A percentile compares a stretch with the other conserved stretches of the same genome.
Evolutionary conservation across 495 filamentous ascomycete genomes (phyloP).

Genomic region (Glutinoglossum americanum): DNA sequence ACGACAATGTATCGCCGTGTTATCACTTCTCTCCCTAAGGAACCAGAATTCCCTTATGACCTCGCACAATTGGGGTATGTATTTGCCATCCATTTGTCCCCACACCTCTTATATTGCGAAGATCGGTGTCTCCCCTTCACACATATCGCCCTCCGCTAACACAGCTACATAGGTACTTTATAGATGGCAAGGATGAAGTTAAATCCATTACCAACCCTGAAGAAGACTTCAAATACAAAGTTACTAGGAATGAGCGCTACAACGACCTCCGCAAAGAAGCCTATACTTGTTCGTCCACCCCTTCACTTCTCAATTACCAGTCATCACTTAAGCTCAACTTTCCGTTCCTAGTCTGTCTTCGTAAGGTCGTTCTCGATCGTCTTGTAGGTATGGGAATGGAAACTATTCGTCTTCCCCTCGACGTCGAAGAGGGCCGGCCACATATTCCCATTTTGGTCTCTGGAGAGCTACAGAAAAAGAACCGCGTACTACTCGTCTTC

Average conservation of each 20-base stretch:
- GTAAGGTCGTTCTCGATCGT: slow-evolving; percentile 34
- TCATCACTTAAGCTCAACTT: slow-evolving; percentile 1
- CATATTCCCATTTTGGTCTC: slow-evolving; percentile 49
- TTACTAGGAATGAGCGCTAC: slow-evolving; percentile 45
- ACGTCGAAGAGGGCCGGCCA: slow-evolving; percentile 21
- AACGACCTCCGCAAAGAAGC: slow-evolving; percentile 49
- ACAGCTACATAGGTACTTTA: slow-evolving; percentile 32
- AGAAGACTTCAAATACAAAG: slow-evolving; percentile 47
- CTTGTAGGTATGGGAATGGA: slow-evolving; percentile 34
- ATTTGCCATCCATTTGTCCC: slow-evolving; percentile 4
- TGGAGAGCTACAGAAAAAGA: slow-evolving; percentile 28
- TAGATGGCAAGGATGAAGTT: slow-evolving; percentile 52
- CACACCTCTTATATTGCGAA: slow-evolving; percentile 4
- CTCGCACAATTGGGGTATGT: slow-evolving; percentile 48
- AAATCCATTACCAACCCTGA: slow-evolving; percentile 40
- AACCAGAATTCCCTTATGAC: slow-evolving; percentile 39
- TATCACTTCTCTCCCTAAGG: slow-evolving; percentile 41
- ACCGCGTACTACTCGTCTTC: slow-evolving; percentile 52
- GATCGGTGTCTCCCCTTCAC: neutral
- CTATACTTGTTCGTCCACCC: slow-evolving; percentile 36
- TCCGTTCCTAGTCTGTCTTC: slow-evolving; percentile 32
- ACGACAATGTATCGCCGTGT: slow-evolving; percentile 45
- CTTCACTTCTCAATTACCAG: neutral
- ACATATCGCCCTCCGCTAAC: neutral
- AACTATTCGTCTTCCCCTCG: slow-evolving; percentile 36